Evolutionary conservation across 495 filamentous ascomycete species (phyloP).

Genomic region (Trichoderma gamsii): DNA sequence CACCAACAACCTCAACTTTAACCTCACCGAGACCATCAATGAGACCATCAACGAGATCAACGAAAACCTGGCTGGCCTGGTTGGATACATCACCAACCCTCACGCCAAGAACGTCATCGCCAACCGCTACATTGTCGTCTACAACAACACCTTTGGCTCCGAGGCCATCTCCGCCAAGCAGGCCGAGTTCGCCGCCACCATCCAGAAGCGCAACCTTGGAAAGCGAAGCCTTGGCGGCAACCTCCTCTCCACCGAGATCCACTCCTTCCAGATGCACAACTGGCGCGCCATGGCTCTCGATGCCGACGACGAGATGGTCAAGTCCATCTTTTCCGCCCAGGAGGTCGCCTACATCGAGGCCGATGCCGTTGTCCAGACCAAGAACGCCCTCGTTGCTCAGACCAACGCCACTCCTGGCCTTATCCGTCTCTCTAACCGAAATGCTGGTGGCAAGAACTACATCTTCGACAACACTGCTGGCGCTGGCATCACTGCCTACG

Average conservation of each 20-base stretch:
- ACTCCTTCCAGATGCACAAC: slow-evolving; percentile 34
- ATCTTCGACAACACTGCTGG: slow-evolving; percentile 41
- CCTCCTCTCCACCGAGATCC: slow-evolving; percentile 35
- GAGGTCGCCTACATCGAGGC: slow-evolving; percentile 46
- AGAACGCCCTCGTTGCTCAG: slow-evolving; percentile 29
- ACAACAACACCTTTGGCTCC: slow-evolving; percentile 39
- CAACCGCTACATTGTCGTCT: slow-evolving; percentile 46
- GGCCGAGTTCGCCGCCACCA: slow-evolving; percentile 33
- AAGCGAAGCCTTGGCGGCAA: slow-evolving; percentile 37
- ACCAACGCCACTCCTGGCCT: slow-evolving; percentile 36
- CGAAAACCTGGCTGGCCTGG: not conserved
- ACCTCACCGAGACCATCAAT: not conserved
- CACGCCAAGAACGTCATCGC: slow-evolving; percentile 34
- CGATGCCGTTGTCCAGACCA: slow-evolving; percentile 35
- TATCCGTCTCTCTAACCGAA: slow-evolving; percentile 36
- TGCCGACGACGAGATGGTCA: slow-evolving; percentile 41
- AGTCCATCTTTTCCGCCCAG: slow-evolving; percentile 36
- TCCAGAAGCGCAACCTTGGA: slow-evolving; percentile 43
- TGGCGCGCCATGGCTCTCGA: slow-evolving; percentile 47
- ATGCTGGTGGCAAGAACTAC: slow-evolving; percentile 29
- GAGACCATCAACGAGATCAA: slow-evolving; percentile 7
- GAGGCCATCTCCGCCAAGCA: slow-evolving; percentile 37
- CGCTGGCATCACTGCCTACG: slow-evolving; percentile 40
- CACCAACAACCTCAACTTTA: not conserved
- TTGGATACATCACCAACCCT: slow-evolving; percentile 34